phyloP scores from a whole-genome alignment of 257 asterid species.

The Fraxinus americana region DNA sequence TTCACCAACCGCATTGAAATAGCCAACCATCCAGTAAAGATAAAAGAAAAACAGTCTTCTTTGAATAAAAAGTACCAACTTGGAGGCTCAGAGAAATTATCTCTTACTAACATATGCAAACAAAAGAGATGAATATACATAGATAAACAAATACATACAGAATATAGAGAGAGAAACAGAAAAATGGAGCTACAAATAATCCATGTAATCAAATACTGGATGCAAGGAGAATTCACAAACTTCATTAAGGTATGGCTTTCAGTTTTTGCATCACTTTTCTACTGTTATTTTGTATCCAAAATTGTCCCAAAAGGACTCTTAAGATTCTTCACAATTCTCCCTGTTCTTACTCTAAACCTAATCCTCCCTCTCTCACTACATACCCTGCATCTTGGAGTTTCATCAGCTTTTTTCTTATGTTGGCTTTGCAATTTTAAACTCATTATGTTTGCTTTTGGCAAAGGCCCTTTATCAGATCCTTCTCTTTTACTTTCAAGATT shows the following conservation, averaged over 20 bases:
- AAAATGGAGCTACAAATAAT: constrained; percentile 7
- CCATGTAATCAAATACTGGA: constrained; percentile 27
- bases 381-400: constrained; percentile 46
- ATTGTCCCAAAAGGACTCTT: constrained; percentile 24
- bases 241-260: constrained; percentile 44
- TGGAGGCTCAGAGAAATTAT: too few relatives aligned
- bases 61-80: too few relatives aligned
- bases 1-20: too few relatives aligned
- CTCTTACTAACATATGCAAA: too few relatives aligned
- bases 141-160: neutral
- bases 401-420: constrained; percentile 39
- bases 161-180: neutral
- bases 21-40: too few relatives aligned
- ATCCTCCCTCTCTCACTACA: constrained; percentile 44
- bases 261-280: constrained; percentile 38
- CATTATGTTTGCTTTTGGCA: constrained; percentile 37
- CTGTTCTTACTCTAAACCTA: constrained; percentile 37
- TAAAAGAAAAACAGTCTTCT: too few relatives aligned
- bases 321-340: constrained; percentile 31
- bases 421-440: constrained; percentile 59
- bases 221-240: constrained; percentile 40
- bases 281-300: constrained; percentile 31
- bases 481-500: constrained; percentile 28
- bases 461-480: constrained; percentile 43
- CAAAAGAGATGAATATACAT: too few relatives aligned